Conservation (phyloP, 352 stramenopile species). For the Phytophthora meadii region DNA sequence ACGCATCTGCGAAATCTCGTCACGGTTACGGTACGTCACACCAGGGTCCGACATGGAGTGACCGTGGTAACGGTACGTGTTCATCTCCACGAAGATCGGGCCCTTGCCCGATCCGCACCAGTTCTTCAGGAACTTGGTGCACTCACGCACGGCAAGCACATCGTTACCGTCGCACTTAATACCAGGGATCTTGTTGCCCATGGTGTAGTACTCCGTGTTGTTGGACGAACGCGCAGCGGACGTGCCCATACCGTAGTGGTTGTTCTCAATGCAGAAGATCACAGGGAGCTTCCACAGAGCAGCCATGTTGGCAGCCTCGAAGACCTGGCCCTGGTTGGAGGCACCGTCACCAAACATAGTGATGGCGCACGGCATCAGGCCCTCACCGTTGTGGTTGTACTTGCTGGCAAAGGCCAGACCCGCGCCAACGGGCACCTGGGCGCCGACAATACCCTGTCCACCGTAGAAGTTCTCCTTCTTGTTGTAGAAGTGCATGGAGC, state of each 20-base stretch:
- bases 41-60: slow-evolving; percentile 99
- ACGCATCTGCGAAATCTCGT: slow-evolving; percentile 99
- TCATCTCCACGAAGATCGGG: slow-evolving; percentile 99
- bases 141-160: slow-evolving; percentile 97
- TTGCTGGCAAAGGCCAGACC: slow-evolving; percentile 99
- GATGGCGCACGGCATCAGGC: slow-evolving; percentile 93
- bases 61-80: slow-evolving; percentile 99
- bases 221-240: slow-evolving; percentile 96
- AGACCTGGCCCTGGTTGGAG: slow-evolving; percentile 99
- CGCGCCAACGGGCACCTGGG: slow-evolving; percentile 97
- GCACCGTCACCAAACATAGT: slow-evolving; percentile 99
- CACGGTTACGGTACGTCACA: slow-evolving; percentile 99
- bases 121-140: slow-evolving; percentile 97
- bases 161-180: slow-evolving; percentile 99
- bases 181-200: slow-evolving; percentile 99
- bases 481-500: slow-evolving; percentile 99
- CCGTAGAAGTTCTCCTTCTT: slow-evolving; percentile 99
- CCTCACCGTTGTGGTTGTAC: slow-evolving; percentile 96
- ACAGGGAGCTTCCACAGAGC: slow-evolving; percentile 98
- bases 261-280: slow-evolving; percentile 99
- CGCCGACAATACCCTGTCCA: slow-evolving; percentile 98
- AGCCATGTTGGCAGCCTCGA: slow-evolving; percentile 97
- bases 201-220: slow-evolving; percentile 99
- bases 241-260: slow-evolving; percentile 99
- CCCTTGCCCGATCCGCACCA: slow-evolving; percentile 96